Evolutionary conservation across 2,329 filamentous ascomycete species (phyloP).

Genomic region (Alternaria sp.): DNA sequence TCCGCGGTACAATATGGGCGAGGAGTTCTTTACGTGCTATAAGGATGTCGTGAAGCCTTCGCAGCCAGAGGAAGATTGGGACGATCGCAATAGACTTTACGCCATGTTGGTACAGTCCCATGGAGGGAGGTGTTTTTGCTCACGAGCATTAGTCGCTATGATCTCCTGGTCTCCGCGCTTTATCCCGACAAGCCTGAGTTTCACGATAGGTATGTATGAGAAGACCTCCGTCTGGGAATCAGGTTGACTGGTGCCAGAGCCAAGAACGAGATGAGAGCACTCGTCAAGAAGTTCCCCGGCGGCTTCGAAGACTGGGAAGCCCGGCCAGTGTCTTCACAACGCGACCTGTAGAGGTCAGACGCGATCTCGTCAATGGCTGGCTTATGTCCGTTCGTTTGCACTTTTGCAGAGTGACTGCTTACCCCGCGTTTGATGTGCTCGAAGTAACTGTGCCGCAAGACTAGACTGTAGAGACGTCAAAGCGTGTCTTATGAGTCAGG

Average conservation of each 20-base stretch:
- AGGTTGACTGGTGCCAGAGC: background rate
- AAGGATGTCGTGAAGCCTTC: background rate
- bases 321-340: background rate
- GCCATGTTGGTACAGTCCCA: background rate
- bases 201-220: background rate
- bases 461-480: background rate
- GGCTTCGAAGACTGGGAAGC: background rate
- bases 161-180: background rate
- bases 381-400: background rate
- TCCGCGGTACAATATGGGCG: background rate
- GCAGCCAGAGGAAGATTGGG: background rate
- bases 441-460: background rate
- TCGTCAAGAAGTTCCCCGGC: background rate
- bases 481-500: background rate
- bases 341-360: background rate
- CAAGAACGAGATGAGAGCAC: background rate
- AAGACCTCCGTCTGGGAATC: too few species aligned
- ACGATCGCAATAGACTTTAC: background rate
- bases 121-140: background rate
- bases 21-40: background rate
- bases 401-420: background rate
- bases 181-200: background rate
- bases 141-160: background rate
- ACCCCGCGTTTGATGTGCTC: background rate
- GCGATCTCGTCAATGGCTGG: background rate